phyloP scores from a whole-genome alignment of 345 rosid species.

The Arabis hirsuta region DNA sequence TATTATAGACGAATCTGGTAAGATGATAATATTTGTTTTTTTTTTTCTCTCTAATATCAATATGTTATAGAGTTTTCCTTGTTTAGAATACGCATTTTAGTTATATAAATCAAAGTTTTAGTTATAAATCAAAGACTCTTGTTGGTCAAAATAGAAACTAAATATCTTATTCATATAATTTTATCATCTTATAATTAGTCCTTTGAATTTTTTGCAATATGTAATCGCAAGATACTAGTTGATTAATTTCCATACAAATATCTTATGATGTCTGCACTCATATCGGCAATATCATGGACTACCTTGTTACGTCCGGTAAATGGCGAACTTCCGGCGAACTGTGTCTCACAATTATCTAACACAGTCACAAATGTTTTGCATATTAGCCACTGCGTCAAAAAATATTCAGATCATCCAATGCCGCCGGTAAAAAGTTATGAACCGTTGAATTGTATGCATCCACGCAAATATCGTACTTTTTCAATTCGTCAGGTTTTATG shows the following conservation, averaged over 20 bases:
- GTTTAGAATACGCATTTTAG: too few relatives aligned
- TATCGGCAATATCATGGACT: slow-evolving; percentile 23
- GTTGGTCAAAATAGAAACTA: neutral
- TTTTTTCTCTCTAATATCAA: too few relatives aligned
- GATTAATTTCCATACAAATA: neutral
- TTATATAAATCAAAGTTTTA: too few relatives aligned
- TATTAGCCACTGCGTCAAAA: neutral
- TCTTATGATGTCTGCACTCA: slow-evolving; percentile 15
- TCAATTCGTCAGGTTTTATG: neutral
- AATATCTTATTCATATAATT: neutral
- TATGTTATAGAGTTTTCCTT: too few relatives aligned
- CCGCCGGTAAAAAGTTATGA: neutral
- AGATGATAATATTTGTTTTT: too few relatives aligned
- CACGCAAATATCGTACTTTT: slow-evolving; percentile 17
- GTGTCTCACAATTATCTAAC: neutral
- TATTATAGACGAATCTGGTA: too few relatives aligned
- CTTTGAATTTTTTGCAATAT: neutral
- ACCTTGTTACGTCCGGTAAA: neutral
- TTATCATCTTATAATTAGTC: neutral
- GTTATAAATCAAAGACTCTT: too few relatives aligned
- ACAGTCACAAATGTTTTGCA: neutral
- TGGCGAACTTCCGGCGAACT: neutral
- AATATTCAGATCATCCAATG: neutral
- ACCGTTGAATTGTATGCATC: neutral
- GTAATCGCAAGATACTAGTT: neutral